Evolutionary conservation across 2,329 filamentous ascomycete genomes (phyloP).

Genomic region (Aspergillus quadricinctus): DNA sequence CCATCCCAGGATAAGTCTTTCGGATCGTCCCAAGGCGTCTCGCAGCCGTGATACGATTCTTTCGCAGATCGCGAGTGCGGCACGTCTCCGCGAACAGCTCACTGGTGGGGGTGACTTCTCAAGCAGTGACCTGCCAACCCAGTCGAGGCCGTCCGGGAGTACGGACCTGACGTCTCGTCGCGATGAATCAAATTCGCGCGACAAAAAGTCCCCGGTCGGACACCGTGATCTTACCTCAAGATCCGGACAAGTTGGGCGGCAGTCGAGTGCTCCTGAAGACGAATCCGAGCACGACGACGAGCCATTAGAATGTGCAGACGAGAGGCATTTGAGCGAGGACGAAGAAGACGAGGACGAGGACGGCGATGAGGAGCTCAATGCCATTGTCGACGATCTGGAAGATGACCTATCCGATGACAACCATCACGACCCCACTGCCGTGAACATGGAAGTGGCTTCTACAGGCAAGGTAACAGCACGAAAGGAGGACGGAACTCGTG

Average conservation of each 20-base stretch:
- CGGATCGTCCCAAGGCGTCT: slow-evolving; percentile 65
- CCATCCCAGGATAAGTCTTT: slow-evolving; percentile 77
- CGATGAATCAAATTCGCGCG: slow-evolving; percentile 17
- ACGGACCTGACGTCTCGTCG: slow-evolving; percentile 12
- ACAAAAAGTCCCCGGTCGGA: slow-evolving; percentile 41
- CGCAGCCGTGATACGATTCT: slow-evolving; percentile 59
- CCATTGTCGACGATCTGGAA: slow-evolving; percentile 86
- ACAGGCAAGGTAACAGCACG: slow-evolving; percentile 85
- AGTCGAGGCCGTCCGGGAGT: slow-evolving; percentile 18
- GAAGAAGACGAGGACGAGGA: slow-evolving; percentile 59
- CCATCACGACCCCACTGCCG: slow-evolving; percentile 77
- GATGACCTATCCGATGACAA: slow-evolving; percentile 73
- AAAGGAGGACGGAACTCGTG: slow-evolving; percentile 83
- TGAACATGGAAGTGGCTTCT: slow-evolving; percentile 84
- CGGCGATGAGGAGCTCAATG: slow-evolving; percentile 63
- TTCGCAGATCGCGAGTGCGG: slow-evolving; percentile 69
- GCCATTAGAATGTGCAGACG: slow-evolving; percentile 86
- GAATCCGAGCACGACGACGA: slow-evolving; percentile 59
- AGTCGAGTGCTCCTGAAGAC: slow-evolving; percentile 50
- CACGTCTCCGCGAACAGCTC: slow-evolving; percentile 54
- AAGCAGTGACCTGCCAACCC: slow-evolving; percentile 31
- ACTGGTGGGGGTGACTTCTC: slow-evolving; percentile 23
- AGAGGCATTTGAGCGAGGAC: slow-evolving; percentile 73
- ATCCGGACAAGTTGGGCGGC: slow-evolving; percentile 61
- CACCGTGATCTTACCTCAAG: slow-evolving; percentile 36